Evolutionary conservation across 2,329 filamentous ascomycete species (phyloP).

Genomic region (Ascochyta viciae-villosae): DNA sequence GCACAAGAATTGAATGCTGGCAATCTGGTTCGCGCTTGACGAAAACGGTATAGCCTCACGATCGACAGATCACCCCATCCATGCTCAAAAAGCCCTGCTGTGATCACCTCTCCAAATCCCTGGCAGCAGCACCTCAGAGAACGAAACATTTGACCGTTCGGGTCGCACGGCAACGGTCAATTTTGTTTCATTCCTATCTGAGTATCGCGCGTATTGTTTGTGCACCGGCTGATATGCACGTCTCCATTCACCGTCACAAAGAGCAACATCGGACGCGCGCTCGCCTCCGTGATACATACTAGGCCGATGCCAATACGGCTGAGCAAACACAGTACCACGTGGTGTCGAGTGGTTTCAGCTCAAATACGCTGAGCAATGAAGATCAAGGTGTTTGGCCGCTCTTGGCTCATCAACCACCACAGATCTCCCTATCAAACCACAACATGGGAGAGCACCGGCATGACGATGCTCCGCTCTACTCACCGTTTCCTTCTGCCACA

Average conservation of each 20-base stretch:
- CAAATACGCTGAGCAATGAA: background rate
- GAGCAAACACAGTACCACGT: background rate
- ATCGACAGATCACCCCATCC: conserved; percentile 9
- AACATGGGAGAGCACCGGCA: conserved; percentile 6
- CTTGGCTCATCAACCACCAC: background rate
- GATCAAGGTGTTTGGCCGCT: conserved; percentile 1
- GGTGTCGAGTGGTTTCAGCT: background rate
- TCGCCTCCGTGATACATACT: background rate
- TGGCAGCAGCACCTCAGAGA: background rate
- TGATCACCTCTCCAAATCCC: conserved; percentile 5
- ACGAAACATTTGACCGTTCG: conserved; percentile 1
- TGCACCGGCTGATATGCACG: background rate
- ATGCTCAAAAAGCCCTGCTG: conserved; percentile 1
- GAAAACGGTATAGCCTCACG: conserved; percentile 6
- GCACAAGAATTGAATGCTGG: background rate
- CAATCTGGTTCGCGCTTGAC: conserved; percentile 3
- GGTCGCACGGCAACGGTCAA: conserved; percentile 5
- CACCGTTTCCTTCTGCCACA: conserved; percentile 2
- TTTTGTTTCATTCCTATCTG: background rate
- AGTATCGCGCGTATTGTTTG: background rate
- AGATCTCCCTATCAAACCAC: conserved; percentile 6
- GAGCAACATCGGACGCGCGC: conserved; percentile 1
- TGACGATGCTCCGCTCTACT: conserved; percentile 16
- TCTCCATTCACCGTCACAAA: background rate
- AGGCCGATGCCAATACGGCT: background rate